Percentiles rank a stretch among this genome's conserved stretches.
These are phyloP conservation scores for Phaseolus lunatus DNA, from an alignment of 306 rosid species.

Conservation along the genomic window DNA sequence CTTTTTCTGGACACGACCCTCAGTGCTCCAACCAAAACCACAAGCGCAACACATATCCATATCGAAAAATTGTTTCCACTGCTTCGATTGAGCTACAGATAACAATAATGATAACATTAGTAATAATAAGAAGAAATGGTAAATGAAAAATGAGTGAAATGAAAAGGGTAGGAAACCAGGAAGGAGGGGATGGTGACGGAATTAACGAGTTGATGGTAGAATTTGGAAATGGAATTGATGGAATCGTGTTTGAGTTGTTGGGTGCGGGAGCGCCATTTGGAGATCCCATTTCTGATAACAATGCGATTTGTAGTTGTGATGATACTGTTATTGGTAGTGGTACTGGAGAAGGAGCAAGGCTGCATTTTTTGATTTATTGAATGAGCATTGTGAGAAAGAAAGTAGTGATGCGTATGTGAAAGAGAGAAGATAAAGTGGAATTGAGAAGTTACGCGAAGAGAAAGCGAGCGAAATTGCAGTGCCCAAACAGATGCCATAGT, in stretches of 20 bases:
- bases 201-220: conserved; percentile 35
- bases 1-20: conserved; percentile 53
- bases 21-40: conserved; percentile 53
- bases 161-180: conserved; percentile 40
- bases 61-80: conserved; percentile 57
- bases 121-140: neutral
- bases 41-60: conserved; percentile 70
- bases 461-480: conserved; percentile 48
- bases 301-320: conserved; percentile 3
- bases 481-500: conserved; percentile 65
- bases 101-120: neutral
- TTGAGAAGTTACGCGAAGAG: conserved; percentile 53
- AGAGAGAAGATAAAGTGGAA: neutral
- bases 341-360: neutral
- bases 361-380: conserved; percentile 14
- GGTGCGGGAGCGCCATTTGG: conserved; percentile 35
- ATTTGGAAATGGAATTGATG: conserved; percentile 32
- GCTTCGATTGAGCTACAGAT: conserved; percentile 52
- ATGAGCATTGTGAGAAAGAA: neutral
- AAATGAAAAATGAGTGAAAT: neutral
- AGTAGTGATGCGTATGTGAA: no score
- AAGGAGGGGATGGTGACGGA: conserved; percentile 32
- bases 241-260: conserved; percentile 39
- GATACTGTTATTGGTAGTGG: neutral
- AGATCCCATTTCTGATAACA: conserved; percentile 34